Evolutionary conservation across 768 basidiomycete genomes (phyloP).

Genomic region (Kwoniella dendrophila): DNA sequence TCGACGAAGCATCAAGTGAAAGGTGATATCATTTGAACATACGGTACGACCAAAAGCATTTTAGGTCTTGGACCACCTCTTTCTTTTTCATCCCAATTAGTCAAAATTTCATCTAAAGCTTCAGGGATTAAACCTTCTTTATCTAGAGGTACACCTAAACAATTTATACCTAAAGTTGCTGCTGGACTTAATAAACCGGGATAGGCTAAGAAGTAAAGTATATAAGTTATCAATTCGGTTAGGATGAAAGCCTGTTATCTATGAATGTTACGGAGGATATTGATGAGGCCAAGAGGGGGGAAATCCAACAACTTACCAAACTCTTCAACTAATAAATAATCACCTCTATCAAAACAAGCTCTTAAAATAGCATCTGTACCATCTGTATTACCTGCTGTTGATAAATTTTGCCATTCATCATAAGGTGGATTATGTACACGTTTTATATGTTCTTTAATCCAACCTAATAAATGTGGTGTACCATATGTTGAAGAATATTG

Average conservation of each 20-base stretch:
- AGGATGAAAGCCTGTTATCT: too few relatives aligned
- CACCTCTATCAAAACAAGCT: conserved; percentile 39
- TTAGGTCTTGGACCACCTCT: conserved; percentile 64
- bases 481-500: conserved; percentile 42
- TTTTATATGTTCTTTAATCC: conserved; percentile 39
- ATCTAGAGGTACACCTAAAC: conserved; percentile 64
- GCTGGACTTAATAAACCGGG: conserved; percentile 58
- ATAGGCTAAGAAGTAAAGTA: conserved; percentile 46
- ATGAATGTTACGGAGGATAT: too few relatives aligned
- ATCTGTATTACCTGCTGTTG: conserved; percentile 73
- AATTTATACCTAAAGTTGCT: conserved; percentile 58
- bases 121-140: conserved; percentile 66
- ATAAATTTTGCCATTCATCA: conserved; percentile 62
- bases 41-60: conserved; percentile 33
- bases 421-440: conserved; percentile 59
- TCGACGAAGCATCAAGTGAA: neutral
- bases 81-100: conserved; percentile 65
- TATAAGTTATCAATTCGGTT: neutral
- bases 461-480: conserved; percentile 31
- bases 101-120: conserved; percentile 64
- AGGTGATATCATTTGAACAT: neutral
- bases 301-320: conserved; percentile 63
- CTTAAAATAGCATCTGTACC: conserved; percentile 55
- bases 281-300: too few relatives aligned
- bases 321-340: conserved; percentile 59